Base-by-base conservation (phyloP, 176 grass and related monocot species). In the Rhynchospora breviuscula region DNA sequence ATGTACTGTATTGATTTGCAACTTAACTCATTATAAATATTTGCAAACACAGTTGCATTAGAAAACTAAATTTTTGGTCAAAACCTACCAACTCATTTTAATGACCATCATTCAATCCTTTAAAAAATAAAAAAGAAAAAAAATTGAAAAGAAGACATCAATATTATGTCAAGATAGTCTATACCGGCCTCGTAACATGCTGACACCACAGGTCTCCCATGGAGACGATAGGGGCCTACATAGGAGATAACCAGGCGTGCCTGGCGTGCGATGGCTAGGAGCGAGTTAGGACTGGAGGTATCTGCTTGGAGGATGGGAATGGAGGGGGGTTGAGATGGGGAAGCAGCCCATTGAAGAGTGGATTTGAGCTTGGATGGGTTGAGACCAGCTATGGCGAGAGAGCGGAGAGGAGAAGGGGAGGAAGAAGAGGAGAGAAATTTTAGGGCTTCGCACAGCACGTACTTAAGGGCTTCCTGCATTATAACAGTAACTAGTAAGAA, bases 131-230 rank as follows among this genome's bases (percentile, higher is more conserved):
- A n/a, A n/a, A n/a, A n/a, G n/a, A n/a, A n/a, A n/a, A n/a, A n/a
- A n/a, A n/a, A n/a, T n/a, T n/a, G n/a, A n/a, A n/a, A n/a, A n/a
- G n/a, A n/a, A n/a, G n/a, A n/a, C n/a, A n/a, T n/a, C n/a, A n/a
- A n/a, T n/a, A n/a, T 29, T 61, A 98, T 94, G 86, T 94, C 92
- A 67, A 98, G 87, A 86, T 91, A 98, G 82, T 98, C 87, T 23
- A 84, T 78, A 10, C 92, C 90, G 0, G 92, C 82, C 17, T 74
- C 86, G 1, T 86, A 86, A 81, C 89, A 94, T 11, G 92, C 92
- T 6, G 81, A 88, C 17, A 90, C 95, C 19, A 94, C 87, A 21
- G 90, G 81, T 8, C 77, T 79, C 52, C 90, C 92, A 76, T 98
- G 86, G 44, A 93, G 71, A 84, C 89, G 87, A 88, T 88, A 94